These are phyloP conservation scores for Phytophthora tentaculata DNA, from an alignment of 352 stramenopile genomes.

Conservation along the genomic window DNA sequence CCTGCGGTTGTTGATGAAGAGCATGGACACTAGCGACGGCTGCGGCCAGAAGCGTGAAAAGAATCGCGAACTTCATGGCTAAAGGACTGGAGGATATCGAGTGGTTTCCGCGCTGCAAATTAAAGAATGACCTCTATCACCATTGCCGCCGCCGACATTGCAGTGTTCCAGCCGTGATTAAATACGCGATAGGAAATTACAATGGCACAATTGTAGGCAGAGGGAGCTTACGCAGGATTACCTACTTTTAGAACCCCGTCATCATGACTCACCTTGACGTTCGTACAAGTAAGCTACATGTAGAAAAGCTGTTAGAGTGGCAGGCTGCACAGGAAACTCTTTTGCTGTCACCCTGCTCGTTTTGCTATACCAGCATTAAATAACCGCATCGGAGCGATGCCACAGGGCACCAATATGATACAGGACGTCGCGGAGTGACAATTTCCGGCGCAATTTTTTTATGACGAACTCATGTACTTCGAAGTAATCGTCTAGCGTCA, in stretches of 20 bases:
- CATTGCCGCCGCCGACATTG: not conserved
- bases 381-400: not conserved
- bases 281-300: too few relatives aligned
- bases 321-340: too few relatives aligned
- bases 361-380: too few relatives aligned
- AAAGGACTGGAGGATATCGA: not conserved
- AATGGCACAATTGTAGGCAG: not conserved
- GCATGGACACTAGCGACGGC: not conserved
- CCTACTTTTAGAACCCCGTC: too few relatives aligned
- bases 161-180: not conserved
- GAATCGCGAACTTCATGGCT: not conserved
- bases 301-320: too few relatives aligned
- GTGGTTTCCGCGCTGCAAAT: not conserved
- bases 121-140: not conserved
- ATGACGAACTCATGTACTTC: too few relatives aligned
- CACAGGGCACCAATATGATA: too few relatives aligned
- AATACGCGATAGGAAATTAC: not conserved
- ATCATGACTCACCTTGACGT: too few relatives aligned
- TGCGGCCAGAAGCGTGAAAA: not conserved
- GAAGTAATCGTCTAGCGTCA: too few relatives aligned
- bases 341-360: not conserved
- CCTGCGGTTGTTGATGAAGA: not conserved
- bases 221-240: too few relatives aligned
- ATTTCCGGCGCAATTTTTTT: too few relatives aligned
- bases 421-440: too few relatives aligned